Conservation (phyloP, 768 basidiomycete genomes). For the Cystofilobasidium ferigula region DNA sequence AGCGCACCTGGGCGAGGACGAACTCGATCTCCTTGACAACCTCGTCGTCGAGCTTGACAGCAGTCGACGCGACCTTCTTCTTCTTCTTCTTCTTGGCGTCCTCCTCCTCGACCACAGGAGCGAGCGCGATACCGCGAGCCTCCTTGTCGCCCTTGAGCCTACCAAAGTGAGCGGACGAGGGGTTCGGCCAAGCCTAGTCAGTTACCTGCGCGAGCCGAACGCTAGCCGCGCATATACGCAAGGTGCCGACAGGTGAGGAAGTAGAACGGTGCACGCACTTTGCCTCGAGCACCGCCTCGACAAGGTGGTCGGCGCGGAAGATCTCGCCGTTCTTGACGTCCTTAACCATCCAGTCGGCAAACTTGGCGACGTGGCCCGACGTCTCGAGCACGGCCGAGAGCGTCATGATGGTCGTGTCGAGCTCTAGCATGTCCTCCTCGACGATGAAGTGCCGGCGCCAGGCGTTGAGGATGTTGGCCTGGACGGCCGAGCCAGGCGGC, state of each 20-base stretch:
- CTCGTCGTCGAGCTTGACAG: slow-evolving; percentile 62
- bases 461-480: slow-evolving; percentile 90
- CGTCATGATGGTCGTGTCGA: slow-evolving; percentile 97
- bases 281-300: slow-evolving; percentile 82
- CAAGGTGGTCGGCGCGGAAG: slow-evolving; percentile 89
- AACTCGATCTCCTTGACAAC: slow-evolving; percentile 65
- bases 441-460: slow-evolving; percentile 98
- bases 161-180: background rate
- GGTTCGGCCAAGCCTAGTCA: background rate
- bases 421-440: slow-evolving; percentile 95
- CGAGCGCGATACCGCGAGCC: slow-evolving; percentile 52
- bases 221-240: too few relatives aligned
- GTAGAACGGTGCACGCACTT: slow-evolving; percentile 8
- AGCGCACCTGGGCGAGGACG: slow-evolving; percentile 76
- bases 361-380: slow-evolving; percentile 93
- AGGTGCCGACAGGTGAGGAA: too few relatives aligned
- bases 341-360: slow-evolving; percentile 99
- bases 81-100: slow-evolving; percentile 64
- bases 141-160: slow-evolving; percentile 80
- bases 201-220: background rate
- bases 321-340: slow-evolving; percentile 91
- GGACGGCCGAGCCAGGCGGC: slow-evolving; percentile 85
- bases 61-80: slow-evolving; percentile 50
- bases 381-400: slow-evolving; percentile 88
- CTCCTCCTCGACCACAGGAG: slow-evolving; percentile 47